Conservation (phyloP, 306 rosid genomes). For the Malus fusca region DNA sequence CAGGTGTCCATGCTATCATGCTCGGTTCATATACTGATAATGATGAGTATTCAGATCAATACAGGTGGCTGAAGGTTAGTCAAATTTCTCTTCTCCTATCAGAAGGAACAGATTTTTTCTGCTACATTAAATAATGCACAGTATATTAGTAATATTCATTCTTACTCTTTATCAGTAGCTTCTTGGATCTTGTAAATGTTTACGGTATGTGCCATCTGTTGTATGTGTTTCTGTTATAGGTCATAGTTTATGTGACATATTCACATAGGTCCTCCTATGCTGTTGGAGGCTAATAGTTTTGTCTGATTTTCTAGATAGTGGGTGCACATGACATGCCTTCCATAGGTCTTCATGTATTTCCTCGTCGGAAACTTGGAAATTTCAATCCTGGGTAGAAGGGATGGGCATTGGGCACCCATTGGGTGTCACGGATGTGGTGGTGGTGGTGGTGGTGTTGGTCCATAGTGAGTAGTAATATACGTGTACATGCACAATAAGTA, state of each 20-base stretch:
- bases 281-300: background rate
- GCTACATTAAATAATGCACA: too few relatives aligned
- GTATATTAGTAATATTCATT: background rate
- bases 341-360: background rate
- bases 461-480: background rate
- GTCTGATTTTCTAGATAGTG: background rate
- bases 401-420: background rate
- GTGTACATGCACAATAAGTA: background rate
- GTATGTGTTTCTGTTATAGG: too few relatives aligned
- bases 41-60: slow-evolving; percentile 73
- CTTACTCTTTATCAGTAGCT: background rate
- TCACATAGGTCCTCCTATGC: background rate
- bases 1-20: slow-evolving; percentile 72
- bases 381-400: background rate
- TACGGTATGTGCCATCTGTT: background rate
- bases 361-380: background rate
- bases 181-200: background rate
- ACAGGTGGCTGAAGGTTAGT: slow-evolving; percentile 86
- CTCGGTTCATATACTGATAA: slow-evolving; percentile 81
- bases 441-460: background rate
- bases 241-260: background rate
- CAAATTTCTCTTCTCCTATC: background rate
- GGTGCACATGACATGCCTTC: background rate
- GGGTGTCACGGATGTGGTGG: background rate
- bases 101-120: slow-evolving; percentile 1